Percentiles rank a stretch among this genome's conserved stretches.
Evolutionary conservation across 331 rosid genomes (phyloP).

Genomic region (Malus hybrid): DNA sequence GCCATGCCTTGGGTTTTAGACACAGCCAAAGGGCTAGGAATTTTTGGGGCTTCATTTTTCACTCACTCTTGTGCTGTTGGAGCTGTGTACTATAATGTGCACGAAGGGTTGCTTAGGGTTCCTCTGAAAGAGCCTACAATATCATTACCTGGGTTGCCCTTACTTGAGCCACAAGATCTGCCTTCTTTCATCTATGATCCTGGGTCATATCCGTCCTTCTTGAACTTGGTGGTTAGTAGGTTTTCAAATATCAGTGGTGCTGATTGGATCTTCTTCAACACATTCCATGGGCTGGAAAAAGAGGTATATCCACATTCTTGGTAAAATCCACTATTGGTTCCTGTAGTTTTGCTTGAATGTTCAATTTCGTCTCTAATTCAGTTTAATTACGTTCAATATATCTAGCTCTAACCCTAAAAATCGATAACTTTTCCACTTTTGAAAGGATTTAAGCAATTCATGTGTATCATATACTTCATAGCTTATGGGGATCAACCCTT

Average conservation of each 20-base stretch:
- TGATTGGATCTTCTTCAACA: slow-evolving; percentile 19
- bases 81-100: slow-evolving; percentile 1
- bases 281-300: slow-evolving; percentile 11
- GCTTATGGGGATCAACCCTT: not conserved
- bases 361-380: no score
- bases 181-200: slow-evolving; percentile 15
- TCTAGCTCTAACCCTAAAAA: no score
- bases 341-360: not conserved
- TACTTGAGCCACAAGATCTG: not conserved
- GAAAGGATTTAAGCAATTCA: no score
- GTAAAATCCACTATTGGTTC: not conserved
- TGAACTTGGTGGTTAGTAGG: not conserved
- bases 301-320: slow-evolving; percentile 8
- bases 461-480: not conserved
- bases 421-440: no score
- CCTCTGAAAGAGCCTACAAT: not conserved
- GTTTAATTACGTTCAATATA: no score
- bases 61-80: slow-evolving; percentile 10
- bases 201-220: not conserved
- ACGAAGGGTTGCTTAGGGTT: slow-evolving; percentile 5
- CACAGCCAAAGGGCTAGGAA: not conserved
- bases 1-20: slow-evolving; percentile 11
- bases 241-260: slow-evolving; percentile 13
- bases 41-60: slow-evolving; percentile 8
- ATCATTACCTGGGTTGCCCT: slow-evolving; percentile 8